Base-by-base conservation (phyloP, 1,139 yeast species). In the Casaregolazyma lundiana region DNA sequence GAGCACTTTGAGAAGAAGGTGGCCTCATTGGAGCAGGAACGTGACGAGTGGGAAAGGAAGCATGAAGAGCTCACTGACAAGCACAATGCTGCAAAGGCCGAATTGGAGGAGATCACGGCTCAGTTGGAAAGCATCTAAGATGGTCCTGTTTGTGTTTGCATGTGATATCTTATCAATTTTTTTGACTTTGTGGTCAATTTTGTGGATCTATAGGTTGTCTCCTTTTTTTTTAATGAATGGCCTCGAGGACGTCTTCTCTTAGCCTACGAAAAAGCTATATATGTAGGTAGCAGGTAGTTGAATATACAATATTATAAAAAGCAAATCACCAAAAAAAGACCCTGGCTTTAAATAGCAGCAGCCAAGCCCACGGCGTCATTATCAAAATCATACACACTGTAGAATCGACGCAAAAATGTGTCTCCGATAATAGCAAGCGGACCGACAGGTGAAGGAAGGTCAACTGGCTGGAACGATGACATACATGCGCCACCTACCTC, bases 1-100 rank as follows among this genome's bases (percentile, higher is more conserved):
- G 98, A 94, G 72, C 96, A 88, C 72, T 80, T 89, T 70, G 97
- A 90, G 73, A 87, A 96, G 73, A 88, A 86, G 74, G 95, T 92
- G 52, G 78, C 88, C 49, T 86, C 96, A 24, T 78, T 90, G 64
- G 97, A 92, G 73, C 75, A 83, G 56, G 97, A 92, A 73, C 88
- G 87, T 71, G 95, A 88, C 62, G 88, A 85, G 53, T 78, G 87
- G 80, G 98, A 92, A 75, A 79, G 80, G 75, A 89, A 88, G 74
- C 84, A 76, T 65, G 97, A 92, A 73, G 96, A 88, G 64, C 75
- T 92, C 69, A 75, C 84, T 58, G 82, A 77, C 65, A 84, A 90
- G 71, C 81, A 88, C 78, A 74, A 76, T 62, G 75, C 81, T 58
- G 90, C 95, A 59, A 84, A 86, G 77, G 79, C 87, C 56, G 97